Evolutionary conservation across 352 stramenopile species (phyloP), one percentile per base, ranked within the genome.

Genomic region (Pythium chondricola): DNA sequence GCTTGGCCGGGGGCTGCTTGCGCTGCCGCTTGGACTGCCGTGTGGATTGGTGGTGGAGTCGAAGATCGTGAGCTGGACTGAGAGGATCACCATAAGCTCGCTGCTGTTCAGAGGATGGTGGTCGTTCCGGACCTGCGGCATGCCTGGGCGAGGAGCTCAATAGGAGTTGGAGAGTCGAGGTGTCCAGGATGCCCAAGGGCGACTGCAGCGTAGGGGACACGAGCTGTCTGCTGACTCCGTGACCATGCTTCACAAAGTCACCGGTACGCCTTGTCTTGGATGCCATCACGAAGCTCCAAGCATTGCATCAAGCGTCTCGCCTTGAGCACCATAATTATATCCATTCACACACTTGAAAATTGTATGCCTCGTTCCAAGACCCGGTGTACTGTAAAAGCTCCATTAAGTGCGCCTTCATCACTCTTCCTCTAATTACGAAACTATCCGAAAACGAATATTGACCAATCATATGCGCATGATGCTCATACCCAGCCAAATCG

Each of bases 401-500:
- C n/a, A n/a, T n/a, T n/a, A n/a, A n/a, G n/a, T n/a, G n/a, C n/a
- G n/a, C n/a, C n/a, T n/a, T n/a, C n/a, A n/a, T n/a, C 40, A 33
- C 41, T 25, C n/a, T 40, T 16, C 25, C 25, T 22, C 27, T 53
- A 44, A 48, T 21, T 56, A 56, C 39, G 40, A 39, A 6, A 21
- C 21, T 26, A n/a, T n/a, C n/a, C 13, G 11, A 3, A 24, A 46
- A 17, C n/a, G n/a, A 6, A 38, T 48, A 52, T 59, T 17, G 37
- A 25, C 51, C 42, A 59, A 59, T 59, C 43, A 25, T 6, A 20
- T 25, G 10, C 13, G 1, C 29, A 5, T 20, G 9, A 8, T 21
- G 31, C 53, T 55, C 39, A 31, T 56, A 39, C 45, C 38, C 45
- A 55, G 40, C 45, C 52, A 53, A 52, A 52, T 43, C 25, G 24